Evolutionary conservation across 2,329 filamentous ascomycete species (phyloP).

Genomic region (Sordariomycetes sp.): DNA sequence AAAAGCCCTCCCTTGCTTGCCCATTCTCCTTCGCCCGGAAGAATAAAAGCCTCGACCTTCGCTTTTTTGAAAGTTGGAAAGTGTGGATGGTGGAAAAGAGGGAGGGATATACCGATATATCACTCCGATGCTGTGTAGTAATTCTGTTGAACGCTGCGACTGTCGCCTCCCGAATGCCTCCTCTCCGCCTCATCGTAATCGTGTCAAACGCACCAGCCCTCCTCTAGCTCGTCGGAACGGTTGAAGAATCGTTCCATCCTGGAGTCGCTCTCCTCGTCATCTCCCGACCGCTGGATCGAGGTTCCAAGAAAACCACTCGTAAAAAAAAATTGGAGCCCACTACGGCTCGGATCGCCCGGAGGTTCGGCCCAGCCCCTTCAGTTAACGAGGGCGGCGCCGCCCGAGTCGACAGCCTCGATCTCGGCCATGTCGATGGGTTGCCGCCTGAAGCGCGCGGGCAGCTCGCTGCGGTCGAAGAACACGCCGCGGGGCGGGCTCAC

Average conservation of each 20-base stretch:
- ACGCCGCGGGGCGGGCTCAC: constrained; percentile 61
- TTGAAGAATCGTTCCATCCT: background rate
- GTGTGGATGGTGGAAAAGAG: background rate
- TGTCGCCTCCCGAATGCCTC: background rate
- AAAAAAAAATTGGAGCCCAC: background rate
- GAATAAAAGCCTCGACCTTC: background rate
- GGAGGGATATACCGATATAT: background rate
- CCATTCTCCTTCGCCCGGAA: background rate
- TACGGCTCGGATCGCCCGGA: background rate
- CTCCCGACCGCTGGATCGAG: background rate
- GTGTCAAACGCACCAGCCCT: background rate
- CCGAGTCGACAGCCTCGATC: constrained; percentile 93
- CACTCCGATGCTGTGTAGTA: background rate
- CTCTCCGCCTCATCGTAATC: background rate
- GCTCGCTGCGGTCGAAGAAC: constrained; percentile 81
- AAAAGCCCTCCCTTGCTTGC: background rate
- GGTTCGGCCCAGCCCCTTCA: constrained; percentile 18
- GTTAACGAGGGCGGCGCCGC: constrained; percentile 57
- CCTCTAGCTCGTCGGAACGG: background rate
- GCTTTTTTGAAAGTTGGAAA: background rate
- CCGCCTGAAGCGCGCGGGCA: constrained; percentile 75
- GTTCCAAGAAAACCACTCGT: background rate
- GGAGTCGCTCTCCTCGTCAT: background rate
- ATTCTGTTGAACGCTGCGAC: background rate
- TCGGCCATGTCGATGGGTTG: constrained; percentile 65